phyloP scores from a whole-genome alignment of 2,329 filamentous ascomycete species.

The Fusarium foetens region DNA sequence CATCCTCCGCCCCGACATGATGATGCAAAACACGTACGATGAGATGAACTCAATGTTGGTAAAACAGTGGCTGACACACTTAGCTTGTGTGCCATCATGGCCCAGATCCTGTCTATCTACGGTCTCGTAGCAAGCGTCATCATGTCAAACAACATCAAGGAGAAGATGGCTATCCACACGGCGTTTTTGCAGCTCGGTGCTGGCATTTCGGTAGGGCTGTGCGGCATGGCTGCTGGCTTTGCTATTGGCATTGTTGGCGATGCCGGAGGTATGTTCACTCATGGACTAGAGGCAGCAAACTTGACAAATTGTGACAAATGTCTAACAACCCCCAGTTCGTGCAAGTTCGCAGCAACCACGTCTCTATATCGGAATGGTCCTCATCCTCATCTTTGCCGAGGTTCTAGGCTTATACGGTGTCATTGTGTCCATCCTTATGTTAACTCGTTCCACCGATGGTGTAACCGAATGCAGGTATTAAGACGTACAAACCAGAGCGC shows the following conservation, averaged over 20 bases:
- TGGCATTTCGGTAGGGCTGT: slow-evolving; percentile 56
- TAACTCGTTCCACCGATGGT: slow-evolving; percentile 54
- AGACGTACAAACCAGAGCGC: background rate
- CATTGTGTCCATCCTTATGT: slow-evolving; percentile 61
- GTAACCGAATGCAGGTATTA: slow-evolving; percentile 53
- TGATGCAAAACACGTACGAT: slow-evolving; percentile 55
- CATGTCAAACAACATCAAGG: slow-evolving; percentile 53
- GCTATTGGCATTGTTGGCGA: slow-evolving; percentile 60
- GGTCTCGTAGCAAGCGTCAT: slow-evolving; percentile 58
- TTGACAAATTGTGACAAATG: background rate
- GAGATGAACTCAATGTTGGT: background rate
- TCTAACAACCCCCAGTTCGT: slow-evolving; percentile 48
- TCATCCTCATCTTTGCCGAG: slow-evolving; percentile 60
- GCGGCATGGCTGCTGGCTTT: slow-evolving; percentile 58
- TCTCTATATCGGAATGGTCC: slow-evolving; percentile 58
- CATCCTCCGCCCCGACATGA: slow-evolving; percentile 56
- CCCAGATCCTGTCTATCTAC: slow-evolving; percentile 60
- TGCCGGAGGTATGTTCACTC: slow-evolving; percentile 50
- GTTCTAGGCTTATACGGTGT: slow-evolving; percentile 59
- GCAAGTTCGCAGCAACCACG: slow-evolving; percentile 60
- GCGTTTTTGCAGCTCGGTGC: slow-evolving; percentile 58
- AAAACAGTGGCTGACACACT: slow-evolving; percentile 12
- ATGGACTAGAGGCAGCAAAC: background rate
- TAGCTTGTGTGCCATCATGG: slow-evolving; percentile 58
- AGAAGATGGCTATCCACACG: slow-evolving; percentile 56